Percentiles rank a stretch among this genome's conserved stretches.
phyloP scores from a whole-genome alignment of 345 rosid genomes.

The Laguncularia racemosa region DNA sequence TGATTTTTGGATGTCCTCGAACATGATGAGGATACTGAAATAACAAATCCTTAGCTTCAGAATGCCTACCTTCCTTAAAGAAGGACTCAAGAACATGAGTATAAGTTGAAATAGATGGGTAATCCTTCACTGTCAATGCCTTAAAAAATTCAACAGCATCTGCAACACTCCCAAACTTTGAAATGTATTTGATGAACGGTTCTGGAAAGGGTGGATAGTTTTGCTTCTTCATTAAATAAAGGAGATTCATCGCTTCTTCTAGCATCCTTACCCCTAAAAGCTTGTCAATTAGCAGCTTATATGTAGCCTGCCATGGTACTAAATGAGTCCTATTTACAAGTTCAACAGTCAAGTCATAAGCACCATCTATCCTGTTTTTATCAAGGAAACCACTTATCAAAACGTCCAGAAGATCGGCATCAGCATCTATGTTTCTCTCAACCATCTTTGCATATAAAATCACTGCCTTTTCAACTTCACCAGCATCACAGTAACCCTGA shows the following conservation, averaged over 20 bases:
- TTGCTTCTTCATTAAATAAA: slow-evolving; percentile 58
- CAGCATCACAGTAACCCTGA: slow-evolving; percentile 66
- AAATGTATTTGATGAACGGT: slow-evolving; percentile 53
- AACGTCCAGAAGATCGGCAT: slow-evolving; percentile 61
- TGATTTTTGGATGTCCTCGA: slow-evolving; percentile 49
- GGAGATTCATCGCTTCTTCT: slow-evolving; percentile 70
- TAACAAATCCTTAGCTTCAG: slow-evolving; percentile 73
- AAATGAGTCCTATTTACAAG: slow-evolving; percentile 41
- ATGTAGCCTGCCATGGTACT: slow-evolving; percentile 83
- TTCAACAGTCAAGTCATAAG: slow-evolving; percentile 45
- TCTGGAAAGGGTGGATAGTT: slow-evolving; percentile 50
- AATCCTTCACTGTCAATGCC: slow-evolving; percentile 49
- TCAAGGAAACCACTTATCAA: slow-evolving; percentile 54
- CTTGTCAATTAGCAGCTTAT: slow-evolving; percentile 54
- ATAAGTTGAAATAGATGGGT: slow-evolving; percentile 54
- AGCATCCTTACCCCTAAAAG: slow-evolving; percentile 57
- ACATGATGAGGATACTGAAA: slow-evolving; percentile 69
- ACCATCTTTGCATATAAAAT: slow-evolving; percentile 50
- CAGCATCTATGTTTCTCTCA: slow-evolving; percentile 40
- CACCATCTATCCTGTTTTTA: slow-evolving; percentile 58
- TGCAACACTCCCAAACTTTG: slow-evolving; percentile 63
- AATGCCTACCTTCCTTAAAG: slow-evolving; percentile 62
- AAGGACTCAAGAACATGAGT: slow-evolving; percentile 45
- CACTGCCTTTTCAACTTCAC: slow-evolving; percentile 54
- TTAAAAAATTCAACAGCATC: slow-evolving; percentile 63